Evolutionary conservation across 176 grass and related monocot genomes (phyloP).

Genomic region (Coix lacrymajobi): DNA sequence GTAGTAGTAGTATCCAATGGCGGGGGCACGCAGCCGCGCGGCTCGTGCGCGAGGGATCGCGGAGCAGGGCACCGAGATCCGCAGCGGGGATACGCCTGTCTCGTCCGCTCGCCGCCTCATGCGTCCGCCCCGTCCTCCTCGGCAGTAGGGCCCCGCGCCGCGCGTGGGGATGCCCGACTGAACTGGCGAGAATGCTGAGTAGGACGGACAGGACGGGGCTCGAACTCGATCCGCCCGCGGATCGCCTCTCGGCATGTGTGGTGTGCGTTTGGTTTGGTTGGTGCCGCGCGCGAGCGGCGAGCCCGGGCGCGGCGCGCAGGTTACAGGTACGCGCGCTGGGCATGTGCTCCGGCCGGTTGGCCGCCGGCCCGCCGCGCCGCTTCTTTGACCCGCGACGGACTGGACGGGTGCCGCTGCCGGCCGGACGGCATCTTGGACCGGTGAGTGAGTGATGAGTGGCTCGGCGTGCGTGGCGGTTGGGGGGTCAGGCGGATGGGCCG

Average conservation of each 20-base stretch:
- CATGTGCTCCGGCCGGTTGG: conserved; percentile 19
- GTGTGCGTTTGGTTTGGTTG: background rate
- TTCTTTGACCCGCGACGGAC: conserved; percentile 11
- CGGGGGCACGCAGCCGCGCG: background rate
- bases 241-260: conserved; percentile 17
- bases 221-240: background rate
- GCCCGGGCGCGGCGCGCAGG: background rate
- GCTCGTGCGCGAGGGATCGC: conserved; percentile 11
- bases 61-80: conserved; percentile 2
- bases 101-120: background rate
- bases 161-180: background rate
- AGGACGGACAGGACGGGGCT: background rate
- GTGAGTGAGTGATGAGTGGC: background rate
- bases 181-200: background rate
- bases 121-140: background rate
- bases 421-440: conserved; percentile 6
- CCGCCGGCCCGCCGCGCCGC: background rate
- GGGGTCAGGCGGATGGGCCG: background rate
- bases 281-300: background rate
- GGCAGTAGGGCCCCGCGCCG: background rate
- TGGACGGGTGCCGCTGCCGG: background rate
- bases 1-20: conserved; percentile 12
- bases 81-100: conserved; percentile 35
- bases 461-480: background rate
- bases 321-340: background rate